Evolutionary conservation across 2,329 filamentous ascomycete genomes (phyloP), one percentile per base, ranked within the genome.

Genomic region (Nectriaceae sp.): DNA sequence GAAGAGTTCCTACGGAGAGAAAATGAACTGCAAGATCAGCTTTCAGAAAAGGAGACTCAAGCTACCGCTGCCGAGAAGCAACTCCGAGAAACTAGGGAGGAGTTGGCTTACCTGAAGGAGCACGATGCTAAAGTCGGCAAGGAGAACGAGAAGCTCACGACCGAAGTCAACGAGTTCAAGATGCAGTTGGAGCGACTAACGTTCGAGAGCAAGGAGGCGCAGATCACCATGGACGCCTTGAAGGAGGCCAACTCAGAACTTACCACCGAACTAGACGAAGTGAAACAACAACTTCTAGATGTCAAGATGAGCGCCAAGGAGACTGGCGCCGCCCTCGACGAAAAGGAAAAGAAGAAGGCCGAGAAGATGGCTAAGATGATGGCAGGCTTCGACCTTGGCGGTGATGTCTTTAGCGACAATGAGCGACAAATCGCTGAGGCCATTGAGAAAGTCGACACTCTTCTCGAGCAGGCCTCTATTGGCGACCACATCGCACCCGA

Each of bases 331-430:
- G 87, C 90, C 15, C 75, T 95, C 18, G 93, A 97, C 61, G 94
- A 97, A 73, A 99, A 99, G 79, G 95, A 97, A 73, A 93, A 91
- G 78, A 92, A 91, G 75, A 99, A 99, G 80, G 90, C 92, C 1
- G 94, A 99, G 75, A 94, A 95, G 73, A 99, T 99, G 94, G 94
- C 94, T 37, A 89, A 97, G 80, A 99, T 99, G 94, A 97, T 99
- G 93, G 94, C 94, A 50, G 91, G 93, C 3, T 97, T 99, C 63
- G 93, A 99, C 64, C 82, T 99, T 26, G 93, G 91, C 38, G 87
- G 88, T 41, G 92, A 97, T 49, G 86, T 95, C 24, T 96, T 97
- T 69, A 96, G 91, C 59, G 89, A 94, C 49, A 96, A 96, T 61
- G 94, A 99, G 70, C 83, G 87, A 55, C 86, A 84, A 42, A 89